These are phyloP conservation scores for Acanthamoeba royreba DNA, from an alignment of 208 protist species.

Conservation along the genomic window DNA sequence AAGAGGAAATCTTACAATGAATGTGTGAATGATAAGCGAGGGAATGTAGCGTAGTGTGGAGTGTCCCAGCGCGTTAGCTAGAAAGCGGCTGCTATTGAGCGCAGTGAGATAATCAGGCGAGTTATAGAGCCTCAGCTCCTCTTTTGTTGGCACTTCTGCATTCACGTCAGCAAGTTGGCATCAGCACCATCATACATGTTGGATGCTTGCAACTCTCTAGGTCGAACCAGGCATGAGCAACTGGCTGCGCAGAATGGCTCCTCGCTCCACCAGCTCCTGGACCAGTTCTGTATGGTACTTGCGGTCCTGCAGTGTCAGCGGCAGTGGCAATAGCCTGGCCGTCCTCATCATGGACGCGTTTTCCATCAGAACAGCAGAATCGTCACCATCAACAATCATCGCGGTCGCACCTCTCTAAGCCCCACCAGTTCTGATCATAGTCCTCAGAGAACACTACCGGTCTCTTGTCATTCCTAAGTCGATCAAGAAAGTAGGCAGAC, in stretches of 20 bases:
- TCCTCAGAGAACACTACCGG: background rate
- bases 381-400: background rate
- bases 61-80: background rate
- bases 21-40: background rate
- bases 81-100: background rate
- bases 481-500: background rate
- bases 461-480: background rate
- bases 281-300: background rate
- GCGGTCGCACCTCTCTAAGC: background rate
- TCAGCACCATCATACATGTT: no score
- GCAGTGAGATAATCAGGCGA: background rate
- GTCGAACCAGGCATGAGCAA: constrained; percentile 19
- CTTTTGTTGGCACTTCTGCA: background rate
- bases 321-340: background rate
- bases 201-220: background rate
- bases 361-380: no score
- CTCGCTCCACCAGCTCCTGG: background rate
- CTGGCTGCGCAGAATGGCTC: background rate
- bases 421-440: constrained; percentile 42
- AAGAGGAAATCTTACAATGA: background rate
- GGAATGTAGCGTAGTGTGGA: background rate
- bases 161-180: no score
- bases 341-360: no score
- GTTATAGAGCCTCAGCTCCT: background rate
- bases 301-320: background rate